These are phyloP conservation scores for Colletotrichum sp. DNA, from an alignment of 2,329 filamentous ascomycete genomes.

Conservation along the genomic window DNA sequence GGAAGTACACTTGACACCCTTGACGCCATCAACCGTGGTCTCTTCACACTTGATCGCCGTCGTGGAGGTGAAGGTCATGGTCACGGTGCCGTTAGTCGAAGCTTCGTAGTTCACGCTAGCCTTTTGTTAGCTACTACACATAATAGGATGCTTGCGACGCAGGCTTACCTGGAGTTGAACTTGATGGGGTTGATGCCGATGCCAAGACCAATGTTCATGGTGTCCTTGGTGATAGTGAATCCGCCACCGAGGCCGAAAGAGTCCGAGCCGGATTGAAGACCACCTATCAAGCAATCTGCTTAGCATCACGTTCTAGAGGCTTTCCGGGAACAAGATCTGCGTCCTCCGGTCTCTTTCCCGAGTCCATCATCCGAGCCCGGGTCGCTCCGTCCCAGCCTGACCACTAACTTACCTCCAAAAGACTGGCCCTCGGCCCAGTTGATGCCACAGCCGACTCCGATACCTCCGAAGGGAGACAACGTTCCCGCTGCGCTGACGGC, in stretches of 20 bases:
- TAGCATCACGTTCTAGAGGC: not conserved
- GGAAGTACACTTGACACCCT: conserved; percentile 12
- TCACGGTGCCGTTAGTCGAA: conserved; percentile 5
- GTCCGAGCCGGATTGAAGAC: conserved; percentile 10
- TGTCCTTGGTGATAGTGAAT: conserved; percentile 13
- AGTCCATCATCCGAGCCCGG: not conserved
- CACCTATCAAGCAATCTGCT: not conserved
- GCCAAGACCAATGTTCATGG: conserved; percentile 8
- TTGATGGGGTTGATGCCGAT: conserved; percentile 2
- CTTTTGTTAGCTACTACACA: not conserved
- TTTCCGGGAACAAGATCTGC: not conserved
- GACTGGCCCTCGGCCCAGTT: conserved; percentile 7
- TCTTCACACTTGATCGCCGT: conserved; percentile 9
- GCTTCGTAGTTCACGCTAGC: conserved; percentile 2
- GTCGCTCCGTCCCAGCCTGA: not conserved
- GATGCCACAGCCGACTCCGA: conserved; percentile 10
- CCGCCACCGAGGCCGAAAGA: conserved; percentile 15
- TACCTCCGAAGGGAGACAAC: not conserved
- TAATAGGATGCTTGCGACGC: not conserved
- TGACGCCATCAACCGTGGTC: conserved; percentile 8
- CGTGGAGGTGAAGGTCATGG: conserved; percentile 4
- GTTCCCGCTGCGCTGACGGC: conserved; percentile 13
- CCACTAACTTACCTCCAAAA: conserved; percentile 1
- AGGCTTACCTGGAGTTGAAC: conserved; percentile 1
- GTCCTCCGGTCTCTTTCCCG: not conserved